Evolutionary conservation across 192 early-diverging fungal species (phyloP).

Genomic region (Coemansia sp.): DNA sequence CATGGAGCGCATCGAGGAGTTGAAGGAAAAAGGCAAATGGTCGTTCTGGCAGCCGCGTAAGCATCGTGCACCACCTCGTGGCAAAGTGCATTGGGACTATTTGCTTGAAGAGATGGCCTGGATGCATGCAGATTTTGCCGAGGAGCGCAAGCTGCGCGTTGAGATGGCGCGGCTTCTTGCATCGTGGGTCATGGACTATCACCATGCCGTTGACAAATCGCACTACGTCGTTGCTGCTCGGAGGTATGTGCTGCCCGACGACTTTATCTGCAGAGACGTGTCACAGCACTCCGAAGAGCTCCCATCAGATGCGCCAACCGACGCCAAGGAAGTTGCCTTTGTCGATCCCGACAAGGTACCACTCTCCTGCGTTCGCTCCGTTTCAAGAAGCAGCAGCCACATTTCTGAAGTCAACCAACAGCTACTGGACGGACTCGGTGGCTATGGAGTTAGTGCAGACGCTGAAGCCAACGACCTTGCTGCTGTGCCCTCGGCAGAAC

Average conservation of each 20-base stretch:
- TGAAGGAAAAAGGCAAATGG: conserved; percentile 54
- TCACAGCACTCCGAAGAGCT: neutral
- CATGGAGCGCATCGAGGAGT: conserved; percentile 56
- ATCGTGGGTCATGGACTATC: conserved; percentile 58
- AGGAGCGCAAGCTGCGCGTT: conserved; percentile 53
- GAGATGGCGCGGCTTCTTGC: conserved; percentile 46
- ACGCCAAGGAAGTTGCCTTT: neutral
- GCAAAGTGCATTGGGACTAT: conserved; percentile 59
- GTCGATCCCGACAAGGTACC: neutral
- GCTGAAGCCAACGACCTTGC: neutral
- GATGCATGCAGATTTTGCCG: conserved; percentile 56
- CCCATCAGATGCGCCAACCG: neutral
- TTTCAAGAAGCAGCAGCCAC: conserved; percentile 9
- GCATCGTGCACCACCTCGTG: conserved; percentile 54
- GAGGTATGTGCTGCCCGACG: conserved; percentile 16
- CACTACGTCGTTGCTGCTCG: conserved; percentile 38
- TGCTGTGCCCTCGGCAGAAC: neutral
- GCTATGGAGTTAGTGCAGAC: neutral
- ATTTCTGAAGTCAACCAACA: neutral
- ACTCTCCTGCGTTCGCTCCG: neutral
- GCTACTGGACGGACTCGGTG: neutral
- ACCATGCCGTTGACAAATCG: conserved; percentile 47
- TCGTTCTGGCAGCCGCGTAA: conserved; percentile 56
- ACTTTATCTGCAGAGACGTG: conserved; percentile 17
- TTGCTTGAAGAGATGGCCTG: conserved; percentile 56